Base-by-base conservation (phyloP, 768 basidiomycete species). In the Termitomyces sp. region DNA sequence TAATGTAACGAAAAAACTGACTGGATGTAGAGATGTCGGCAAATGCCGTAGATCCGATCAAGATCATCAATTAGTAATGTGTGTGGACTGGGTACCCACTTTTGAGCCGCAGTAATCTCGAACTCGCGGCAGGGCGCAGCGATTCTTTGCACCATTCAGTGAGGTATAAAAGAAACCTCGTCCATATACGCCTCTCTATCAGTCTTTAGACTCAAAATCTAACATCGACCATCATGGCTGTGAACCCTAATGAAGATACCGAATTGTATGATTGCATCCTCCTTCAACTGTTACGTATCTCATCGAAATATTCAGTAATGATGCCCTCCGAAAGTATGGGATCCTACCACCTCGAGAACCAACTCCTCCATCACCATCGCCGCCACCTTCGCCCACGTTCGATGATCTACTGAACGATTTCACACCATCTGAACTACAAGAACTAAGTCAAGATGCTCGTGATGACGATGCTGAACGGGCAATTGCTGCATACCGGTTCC, bases 161-260 rank as follows among this genome's bases (percentile, higher is more conserved):
- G 20, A 32, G 2, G 31, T 20, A 7, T 23, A 10, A 27, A 49
- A 23, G 3, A 16, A 38, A 23, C 5, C 11, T 2, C 20, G 15
- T 27, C 10, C 7, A 16, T 42, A 6, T 15, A 43, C 25, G 42
- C 3, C 42, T 38, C 16, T 39, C 18, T 12, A 18, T 16, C 29
- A 49, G 16, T 18, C 42, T 25, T 35, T 7, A 16, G 3, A 25
- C 36, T 35, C 23, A 7, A 45, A 32, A 43, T 52, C 46, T 53
- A n/a, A 57, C 54, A 56, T 52, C 3, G 38, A 50, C 41, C 35
- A 20, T 35, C 22, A 86, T 89, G 87, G 73, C 86, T 6, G 70
- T 88, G 51, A 92, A 94, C 66, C 81, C 89, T 29, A 79, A 94
- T 77, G 90, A 96, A 76, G 94, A 98, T 69, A 96, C 94, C 2